Conservation (phyloP, 129 eudicot genomes). For the carrot (Daucus carota) region DNA sequence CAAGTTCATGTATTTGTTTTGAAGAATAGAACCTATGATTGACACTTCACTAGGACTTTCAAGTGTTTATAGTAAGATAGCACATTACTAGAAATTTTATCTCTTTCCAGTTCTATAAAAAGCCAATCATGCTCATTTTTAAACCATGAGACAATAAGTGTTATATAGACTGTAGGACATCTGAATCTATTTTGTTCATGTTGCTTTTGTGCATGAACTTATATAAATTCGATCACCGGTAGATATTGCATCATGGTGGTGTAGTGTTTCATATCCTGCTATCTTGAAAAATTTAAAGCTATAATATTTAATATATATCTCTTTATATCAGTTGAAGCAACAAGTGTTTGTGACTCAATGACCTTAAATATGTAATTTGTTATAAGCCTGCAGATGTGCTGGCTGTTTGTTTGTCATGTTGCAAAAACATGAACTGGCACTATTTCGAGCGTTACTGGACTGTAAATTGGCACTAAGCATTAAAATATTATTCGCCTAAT, state of each 20-base stretch:
- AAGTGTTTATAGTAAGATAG: too few species aligned
- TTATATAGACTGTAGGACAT: neutral
- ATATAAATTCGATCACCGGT: neutral
- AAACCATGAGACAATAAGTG: neutral
- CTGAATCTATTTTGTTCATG: neutral
- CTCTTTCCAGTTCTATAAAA: neutral
- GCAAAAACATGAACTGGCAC: neutral
- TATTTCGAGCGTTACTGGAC: neutral
- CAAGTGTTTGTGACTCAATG: slow-evolving; percentile 5
- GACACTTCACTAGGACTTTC: neutral
- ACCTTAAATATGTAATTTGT: neutral
- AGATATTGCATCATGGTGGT: slow-evolving; percentile 3
- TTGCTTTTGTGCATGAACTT: neutral
- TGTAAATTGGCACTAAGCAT: neutral
- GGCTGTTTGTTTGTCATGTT: neutral
- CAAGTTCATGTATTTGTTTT: neutral
- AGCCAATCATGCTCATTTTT: neutral
- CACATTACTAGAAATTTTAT: neutral
- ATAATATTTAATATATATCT: slow-evolving; percentile 11
- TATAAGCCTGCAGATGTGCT: neutral
- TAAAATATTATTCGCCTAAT: neutral
- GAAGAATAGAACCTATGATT: neutral
- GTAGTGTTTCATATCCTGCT: slow-evolving; percentile 5
- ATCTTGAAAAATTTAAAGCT: slow-evolving; percentile 20
- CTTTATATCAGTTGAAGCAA: slow-evolving; percentile 1